Evolutionary conservation across 164 flowering plant species (phyloP).

Genomic region (Nymphaea colorata): DNA sequence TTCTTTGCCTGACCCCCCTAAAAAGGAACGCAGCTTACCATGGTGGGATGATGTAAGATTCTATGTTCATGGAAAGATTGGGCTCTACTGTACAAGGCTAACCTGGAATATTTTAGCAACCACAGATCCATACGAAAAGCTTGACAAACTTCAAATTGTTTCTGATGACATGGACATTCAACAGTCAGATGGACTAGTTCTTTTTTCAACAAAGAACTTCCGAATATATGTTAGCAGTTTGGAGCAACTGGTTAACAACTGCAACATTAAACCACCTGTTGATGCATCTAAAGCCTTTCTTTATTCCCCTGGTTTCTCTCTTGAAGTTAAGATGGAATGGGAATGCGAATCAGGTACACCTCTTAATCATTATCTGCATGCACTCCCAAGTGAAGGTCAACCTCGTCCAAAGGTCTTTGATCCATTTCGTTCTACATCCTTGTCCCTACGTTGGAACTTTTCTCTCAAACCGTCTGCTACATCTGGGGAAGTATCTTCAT

Average conservation of each 20-base stretch:
- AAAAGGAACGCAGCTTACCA: constrained; percentile 88
- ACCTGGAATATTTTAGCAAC: constrained; percentile 69
- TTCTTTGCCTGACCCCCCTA: constrained; percentile 41
- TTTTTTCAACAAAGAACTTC: constrained; percentile 49
- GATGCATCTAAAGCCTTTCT: constrained; percentile 47
- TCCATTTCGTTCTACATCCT: constrained; percentile 89
- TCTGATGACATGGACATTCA: constrained; percentile 62
- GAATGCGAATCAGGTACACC: constrained; percentile 92
- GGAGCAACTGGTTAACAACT: constrained; percentile 57
- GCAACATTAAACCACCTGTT: constrained; percentile 43
- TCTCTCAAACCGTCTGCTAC: constrained; percentile 51
- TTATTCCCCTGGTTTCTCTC: constrained; percentile 56
- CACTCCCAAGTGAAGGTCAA: constrained; percentile 76
- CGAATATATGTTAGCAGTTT: constrained; percentile 74
- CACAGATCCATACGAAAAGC: constrained; percentile 88
- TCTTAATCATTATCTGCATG: constrained; percentile 74
- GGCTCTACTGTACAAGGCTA: constrained; percentile 49
- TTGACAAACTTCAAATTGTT: constrained; percentile 66
- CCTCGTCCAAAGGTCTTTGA: constrained; percentile 74
- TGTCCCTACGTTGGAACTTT: constrained; percentile 84
- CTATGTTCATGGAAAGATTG: constrained; percentile 75
- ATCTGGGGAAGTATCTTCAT: constrained; percentile 25
- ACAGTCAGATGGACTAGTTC: constrained; percentile 91
- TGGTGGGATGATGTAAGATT: constrained; percentile 99
- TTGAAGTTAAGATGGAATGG: constrained; percentile 96